These are phyloP conservation scores for Chlorokybus atmophyticus DNA, from an alignment of 139 green algal species.

Conservation along the genomic window DNA sequence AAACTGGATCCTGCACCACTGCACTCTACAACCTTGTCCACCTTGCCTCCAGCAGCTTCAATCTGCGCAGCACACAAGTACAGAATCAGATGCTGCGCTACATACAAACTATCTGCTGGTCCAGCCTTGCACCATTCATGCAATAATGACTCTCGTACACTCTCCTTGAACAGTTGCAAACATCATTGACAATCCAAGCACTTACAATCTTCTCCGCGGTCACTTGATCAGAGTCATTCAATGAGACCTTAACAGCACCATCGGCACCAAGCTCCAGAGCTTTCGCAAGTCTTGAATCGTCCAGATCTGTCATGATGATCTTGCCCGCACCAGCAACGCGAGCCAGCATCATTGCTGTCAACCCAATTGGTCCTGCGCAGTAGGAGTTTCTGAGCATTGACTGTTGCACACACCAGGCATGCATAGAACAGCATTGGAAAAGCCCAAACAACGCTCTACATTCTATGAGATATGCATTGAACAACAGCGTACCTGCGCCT, in stretches of 20 bases:
- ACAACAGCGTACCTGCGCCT: too few relatives aligned
- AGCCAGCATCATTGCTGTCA: slow-evolving; percentile 37
- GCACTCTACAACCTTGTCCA: background rate
- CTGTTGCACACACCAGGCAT: too few relatives aligned
- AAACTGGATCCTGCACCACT: background rate
- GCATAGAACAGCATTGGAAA: too few relatives aligned
- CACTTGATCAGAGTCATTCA: background rate
- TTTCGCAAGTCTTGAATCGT: slow-evolving; percentile 1
- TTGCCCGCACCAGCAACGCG: slow-evolving; percentile 36
- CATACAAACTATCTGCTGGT: too few relatives aligned
- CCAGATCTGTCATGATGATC: slow-evolving; percentile 36
- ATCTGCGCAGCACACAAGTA: background rate
- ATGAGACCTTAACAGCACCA: background rate
- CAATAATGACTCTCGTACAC: background rate
- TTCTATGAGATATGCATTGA: too few relatives aligned
- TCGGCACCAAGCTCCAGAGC: slow-evolving; percentile 11
- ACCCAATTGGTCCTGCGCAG: slow-evolving; percentile 43
- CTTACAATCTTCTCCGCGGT: too few relatives aligned
- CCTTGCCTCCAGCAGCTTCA: background rate
- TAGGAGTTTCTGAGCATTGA: too few relatives aligned
- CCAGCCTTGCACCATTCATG: too few relatives aligned
- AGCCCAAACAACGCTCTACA: too few relatives aligned
- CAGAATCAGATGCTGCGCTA: background rate
- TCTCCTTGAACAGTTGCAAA: background rate
- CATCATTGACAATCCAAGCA: background rate